Evolutionary conservation across 1,284 basidiomycete species (phyloP).

Genomic region (Anthracocystis setariae): DNA sequence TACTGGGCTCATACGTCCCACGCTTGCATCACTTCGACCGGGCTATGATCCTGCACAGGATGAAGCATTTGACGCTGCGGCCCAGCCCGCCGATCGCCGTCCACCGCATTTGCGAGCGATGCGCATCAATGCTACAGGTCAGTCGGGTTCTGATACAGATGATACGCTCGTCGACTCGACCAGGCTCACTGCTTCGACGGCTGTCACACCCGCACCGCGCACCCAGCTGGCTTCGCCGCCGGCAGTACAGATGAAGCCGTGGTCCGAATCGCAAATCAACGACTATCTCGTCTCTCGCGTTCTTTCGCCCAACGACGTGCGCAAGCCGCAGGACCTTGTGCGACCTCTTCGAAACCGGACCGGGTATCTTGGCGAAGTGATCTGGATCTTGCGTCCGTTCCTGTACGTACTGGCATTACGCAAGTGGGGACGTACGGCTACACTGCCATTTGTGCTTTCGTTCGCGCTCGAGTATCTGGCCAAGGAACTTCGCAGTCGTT

Average conservation of each 20-base stretch:
- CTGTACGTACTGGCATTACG: constrained; percentile 61
- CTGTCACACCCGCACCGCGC: constrained; percentile 1
- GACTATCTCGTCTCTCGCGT: constrained; percentile 63
- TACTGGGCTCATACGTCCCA: constrained; percentile 55
- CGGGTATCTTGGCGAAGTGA: constrained; percentile 44
- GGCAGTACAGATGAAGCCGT: constrained; percentile 30
- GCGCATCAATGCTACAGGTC: constrained; percentile 33
- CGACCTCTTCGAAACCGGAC: constrained; percentile 42
- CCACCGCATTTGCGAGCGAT: constrained; percentile 39
- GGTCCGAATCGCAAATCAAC: constrained; percentile 61
- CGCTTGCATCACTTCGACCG: constrained; percentile 56
- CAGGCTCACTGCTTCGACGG: constrained; percentile 10
- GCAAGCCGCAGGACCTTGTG: constrained; percentile 59
- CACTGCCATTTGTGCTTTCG: constrained; percentile 54
- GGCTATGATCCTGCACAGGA: constrained; percentile 18
- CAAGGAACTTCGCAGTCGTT: constrained; percentile 46
- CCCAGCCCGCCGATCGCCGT: constrained; percentile 8
- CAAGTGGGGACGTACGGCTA: constrained; percentile 52
- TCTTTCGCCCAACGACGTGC: constrained; percentile 61
- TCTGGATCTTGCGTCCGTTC: constrained; percentile 61
- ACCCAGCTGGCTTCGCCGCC: constrained; percentile 30
- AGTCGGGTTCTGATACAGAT: constrained; percentile 54
- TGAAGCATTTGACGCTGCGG: constrained; percentile 1
- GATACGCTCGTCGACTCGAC: constrained; percentile 57
- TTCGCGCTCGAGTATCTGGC: constrained; percentile 57